These are phyloP conservation scores for Ustilago trichophora DNA, from an alignment of 1,284 basidiomycete genomes.

Conservation along the genomic window DNA sequence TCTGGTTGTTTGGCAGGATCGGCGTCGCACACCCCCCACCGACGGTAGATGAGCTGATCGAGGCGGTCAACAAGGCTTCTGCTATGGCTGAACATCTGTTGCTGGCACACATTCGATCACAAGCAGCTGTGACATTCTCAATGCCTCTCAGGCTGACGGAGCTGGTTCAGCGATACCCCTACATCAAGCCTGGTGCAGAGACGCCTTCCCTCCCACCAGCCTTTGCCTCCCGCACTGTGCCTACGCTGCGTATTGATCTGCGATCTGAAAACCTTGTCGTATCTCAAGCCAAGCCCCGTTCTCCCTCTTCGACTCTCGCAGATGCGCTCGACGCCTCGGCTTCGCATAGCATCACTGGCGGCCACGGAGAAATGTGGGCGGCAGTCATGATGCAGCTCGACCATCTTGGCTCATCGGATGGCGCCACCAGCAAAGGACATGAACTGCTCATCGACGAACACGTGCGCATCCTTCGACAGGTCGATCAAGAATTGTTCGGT, in stretches of 20 bases:
- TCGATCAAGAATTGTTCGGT: slow-evolving; percentile 19
- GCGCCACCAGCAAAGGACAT: not conserved
- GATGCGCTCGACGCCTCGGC: slow-evolving; percentile 43
- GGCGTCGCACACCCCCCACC: slow-evolving; percentile 46
- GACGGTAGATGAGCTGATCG: slow-evolving; percentile 24
- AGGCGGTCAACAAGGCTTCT: slow-evolving; percentile 11
- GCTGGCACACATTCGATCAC: slow-evolving; percentile 50
- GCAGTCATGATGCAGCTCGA: slow-evolving; percentile 20
- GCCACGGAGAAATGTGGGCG: slow-evolving; percentile 35
- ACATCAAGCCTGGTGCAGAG: slow-evolving; percentile 3
- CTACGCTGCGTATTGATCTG: slow-evolving; percentile 44
- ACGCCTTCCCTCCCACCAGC: slow-evolving; percentile 26
- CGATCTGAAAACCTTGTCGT: slow-evolving; percentile 44
- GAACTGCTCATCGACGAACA: slow-evolving; percentile 50
- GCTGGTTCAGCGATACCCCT: slow-evolving; percentile 47
- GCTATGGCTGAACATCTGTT: slow-evolving; percentile 51
- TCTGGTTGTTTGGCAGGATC: slow-evolving; percentile 54
- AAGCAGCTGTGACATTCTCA: slow-evolving; percentile 42
- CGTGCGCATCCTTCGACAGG: slow-evolving; percentile 36
- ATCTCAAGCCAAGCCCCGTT: slow-evolving; percentile 27
- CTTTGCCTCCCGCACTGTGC: slow-evolving; percentile 15
- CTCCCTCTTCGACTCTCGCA: slow-evolving; percentile 29
- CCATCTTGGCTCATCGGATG: too few species aligned
- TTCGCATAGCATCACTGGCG: slow-evolving; percentile 16
- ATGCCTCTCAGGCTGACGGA: slow-evolving; percentile 54